Conservation (phyloP, 768 basidiomycete genomes). For the Tylopilus sp. region DNA sequence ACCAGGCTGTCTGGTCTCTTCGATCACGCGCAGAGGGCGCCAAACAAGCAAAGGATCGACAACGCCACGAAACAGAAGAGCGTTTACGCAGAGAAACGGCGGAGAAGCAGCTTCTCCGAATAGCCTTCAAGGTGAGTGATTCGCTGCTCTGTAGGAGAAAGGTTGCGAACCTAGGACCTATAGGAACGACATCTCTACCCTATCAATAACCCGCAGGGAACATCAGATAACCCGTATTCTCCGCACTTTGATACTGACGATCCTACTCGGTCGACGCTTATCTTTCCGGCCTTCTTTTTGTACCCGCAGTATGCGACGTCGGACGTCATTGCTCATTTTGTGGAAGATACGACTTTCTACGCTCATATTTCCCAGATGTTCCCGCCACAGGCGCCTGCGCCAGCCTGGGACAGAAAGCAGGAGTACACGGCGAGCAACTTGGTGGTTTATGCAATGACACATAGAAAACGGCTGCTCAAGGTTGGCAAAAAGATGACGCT, state of each 20-base stretch:
- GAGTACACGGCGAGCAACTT: slow-evolving; percentile 66
- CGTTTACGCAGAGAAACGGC: slow-evolving; percentile 48
- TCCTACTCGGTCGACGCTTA: slow-evolving; percentile 52
- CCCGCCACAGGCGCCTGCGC: slow-evolving; percentile 60
- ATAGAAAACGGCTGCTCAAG: slow-evolving; percentile 74
- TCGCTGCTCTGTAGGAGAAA: background rate
- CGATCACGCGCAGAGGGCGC: slow-evolving; percentile 45
- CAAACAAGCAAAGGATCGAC: slow-evolving; percentile 49
- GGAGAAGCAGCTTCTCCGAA: slow-evolving; percentile 48
- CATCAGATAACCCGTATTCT: slow-evolving; percentile 52
- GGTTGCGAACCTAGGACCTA: slow-evolving; percentile 2
- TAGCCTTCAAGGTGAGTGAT: slow-evolving; percentile 61
- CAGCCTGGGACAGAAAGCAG: slow-evolving; percentile 71
- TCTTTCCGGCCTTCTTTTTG: slow-evolving; percentile 89
- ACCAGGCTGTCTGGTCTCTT: slow-evolving; percentile 49
- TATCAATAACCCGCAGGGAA: slow-evolving; percentile 47
- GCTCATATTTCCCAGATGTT: slow-evolving; percentile 82
- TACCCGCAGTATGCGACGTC: slow-evolving; percentile 90
- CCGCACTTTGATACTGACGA: slow-evolving; percentile 70
- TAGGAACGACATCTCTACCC: slow-evolving; percentile 74
- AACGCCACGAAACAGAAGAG: slow-evolving; percentile 48
- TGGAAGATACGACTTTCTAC: slow-evolving; percentile 79
- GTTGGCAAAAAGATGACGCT: slow-evolving; percentile 90
- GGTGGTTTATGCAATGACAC: slow-evolving; percentile 82
- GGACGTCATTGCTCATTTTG: slow-evolving; percentile 83